phyloP scores from a whole-genome alignment of 306 rosid genomes.

The Begonia loranthoides region DNA sequence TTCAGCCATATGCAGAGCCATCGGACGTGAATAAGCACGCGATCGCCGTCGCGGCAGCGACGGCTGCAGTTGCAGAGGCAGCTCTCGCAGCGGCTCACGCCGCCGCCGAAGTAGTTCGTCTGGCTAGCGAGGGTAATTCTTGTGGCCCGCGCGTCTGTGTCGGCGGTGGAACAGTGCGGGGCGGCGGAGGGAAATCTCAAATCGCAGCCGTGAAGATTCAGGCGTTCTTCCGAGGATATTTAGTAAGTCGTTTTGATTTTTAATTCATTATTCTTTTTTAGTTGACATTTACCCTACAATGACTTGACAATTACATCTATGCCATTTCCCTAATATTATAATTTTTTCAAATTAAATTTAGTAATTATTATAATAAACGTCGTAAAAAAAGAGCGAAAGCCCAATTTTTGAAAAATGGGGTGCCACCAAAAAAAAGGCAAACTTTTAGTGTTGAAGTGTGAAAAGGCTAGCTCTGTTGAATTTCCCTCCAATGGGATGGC shows the following conservation, averaged over 20 bases:
- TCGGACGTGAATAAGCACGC: conserved; percentile 70
- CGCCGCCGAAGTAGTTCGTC: conserved; percentile 77
- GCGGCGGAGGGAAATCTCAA: conserved; percentile 11
- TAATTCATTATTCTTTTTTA: background rate
- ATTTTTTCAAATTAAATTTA: too few species aligned
- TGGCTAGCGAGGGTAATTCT: conserved; percentile 22
- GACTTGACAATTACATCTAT: too few species aligned
- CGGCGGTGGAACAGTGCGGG: background rate
- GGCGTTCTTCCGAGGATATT: conserved; percentile 68
- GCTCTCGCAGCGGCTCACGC: conserved; percentile 94
- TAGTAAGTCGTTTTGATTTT: conserved; percentile 29
- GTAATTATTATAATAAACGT: too few species aligned
- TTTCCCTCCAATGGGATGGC: too few species aligned
- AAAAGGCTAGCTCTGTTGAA: too few species aligned
- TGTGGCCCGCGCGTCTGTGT: background rate
- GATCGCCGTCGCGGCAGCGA: conserved; percentile 82
- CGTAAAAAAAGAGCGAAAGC: too few species aligned
- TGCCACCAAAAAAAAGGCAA: too few species aligned
- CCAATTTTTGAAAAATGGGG: too few species aligned
- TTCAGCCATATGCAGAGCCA: conserved; percentile 11
- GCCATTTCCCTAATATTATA: too few species aligned
- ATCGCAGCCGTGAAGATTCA: conserved; percentile 53
- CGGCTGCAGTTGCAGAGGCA: conserved; percentile 84
- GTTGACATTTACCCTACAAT: background rate
- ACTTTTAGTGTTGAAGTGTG: too few species aligned